A percentile compares a stretch with the other conserved stretches of the same genome.
Evolutionary conservation across 768 basidiomycete genomes (phyloP).

Genomic region (Pleurotus cornucopiae): DNA sequence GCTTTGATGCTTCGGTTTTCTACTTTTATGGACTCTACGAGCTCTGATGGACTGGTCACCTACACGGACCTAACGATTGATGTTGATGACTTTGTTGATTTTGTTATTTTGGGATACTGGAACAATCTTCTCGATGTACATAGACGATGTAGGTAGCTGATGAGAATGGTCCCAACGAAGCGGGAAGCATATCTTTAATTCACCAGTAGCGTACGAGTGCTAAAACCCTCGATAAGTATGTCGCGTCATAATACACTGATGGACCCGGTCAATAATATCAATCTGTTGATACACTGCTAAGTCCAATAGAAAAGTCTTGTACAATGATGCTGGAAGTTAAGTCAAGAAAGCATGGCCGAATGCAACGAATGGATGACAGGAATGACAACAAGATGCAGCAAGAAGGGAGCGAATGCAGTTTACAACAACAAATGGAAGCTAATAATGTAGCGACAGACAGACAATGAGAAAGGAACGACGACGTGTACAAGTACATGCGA

Average conservation of each 20-base stretch:
- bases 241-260: neutral
- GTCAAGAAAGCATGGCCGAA: slow-evolving; percentile 7
- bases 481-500: slow-evolving; percentile 3
- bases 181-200: too few relatives aligned
- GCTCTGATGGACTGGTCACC: neutral
- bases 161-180: too few relatives aligned
- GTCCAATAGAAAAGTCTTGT: slow-evolving; percentile 1
- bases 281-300: slow-evolving; percentile 6
- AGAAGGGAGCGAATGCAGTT: slow-evolving; percentile 1
- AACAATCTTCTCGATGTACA: too few relatives aligned
- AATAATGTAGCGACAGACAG: neutral
- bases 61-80: neutral
- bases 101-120: too few relatives aligned
- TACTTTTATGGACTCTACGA: neutral
- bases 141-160: too few relatives aligned
- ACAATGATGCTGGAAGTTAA: slow-evolving; percentile 4
- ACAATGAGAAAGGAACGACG: neutral
- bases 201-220: too few relatives aligned
- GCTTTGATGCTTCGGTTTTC: neutral
- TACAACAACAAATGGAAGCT: slow-evolving; percentile 3
- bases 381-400: slow-evolving; percentile 8
- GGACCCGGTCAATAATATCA: neutral
- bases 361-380: neutral
- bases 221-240: neutral
- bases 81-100: neutral